Evolutionary conservation across 257 asterid genomes (phyloP).

Genomic region (Solanum peruvianum): DNA sequence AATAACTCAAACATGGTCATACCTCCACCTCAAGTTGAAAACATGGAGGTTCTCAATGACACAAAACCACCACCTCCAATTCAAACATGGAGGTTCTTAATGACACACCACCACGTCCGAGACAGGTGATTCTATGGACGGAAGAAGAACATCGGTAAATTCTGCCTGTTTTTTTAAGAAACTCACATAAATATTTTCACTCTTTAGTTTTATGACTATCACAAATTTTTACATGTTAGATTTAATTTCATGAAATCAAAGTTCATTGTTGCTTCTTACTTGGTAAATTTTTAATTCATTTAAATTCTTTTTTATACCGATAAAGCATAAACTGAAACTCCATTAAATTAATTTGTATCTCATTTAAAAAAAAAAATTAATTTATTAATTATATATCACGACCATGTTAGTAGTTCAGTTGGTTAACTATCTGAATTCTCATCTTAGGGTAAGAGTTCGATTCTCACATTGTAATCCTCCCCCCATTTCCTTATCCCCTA

Average conservation of each 20-base stretch:
- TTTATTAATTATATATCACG: no score
- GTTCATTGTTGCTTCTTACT: neutral
- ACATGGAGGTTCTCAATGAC: no score
- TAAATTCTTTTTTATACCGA: no score
- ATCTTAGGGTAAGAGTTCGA: neutral
- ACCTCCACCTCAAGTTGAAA: neutral
- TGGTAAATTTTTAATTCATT: neutral
- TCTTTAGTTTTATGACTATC: neutral
- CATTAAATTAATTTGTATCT: no score
- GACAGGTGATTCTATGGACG: neutral
- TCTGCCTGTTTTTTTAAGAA: neutral
- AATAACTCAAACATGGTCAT: neutral
- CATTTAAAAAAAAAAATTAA: no score
- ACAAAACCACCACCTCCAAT: no score
- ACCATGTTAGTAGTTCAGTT: neutral
- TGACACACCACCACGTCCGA: no score
- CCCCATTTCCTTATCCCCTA: neutral
- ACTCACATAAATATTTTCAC: neutral
- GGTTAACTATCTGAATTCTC: neutral
- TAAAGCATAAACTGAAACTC: neutral
- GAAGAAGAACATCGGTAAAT: neutral
- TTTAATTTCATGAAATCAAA: neutral
- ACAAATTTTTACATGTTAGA: neutral
- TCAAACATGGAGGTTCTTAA: no score
- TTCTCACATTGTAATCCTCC: neutral